Conservation (phyloP, 495 filamentous ascomycete genomes). For the Podospora appendiculata region DNA sequence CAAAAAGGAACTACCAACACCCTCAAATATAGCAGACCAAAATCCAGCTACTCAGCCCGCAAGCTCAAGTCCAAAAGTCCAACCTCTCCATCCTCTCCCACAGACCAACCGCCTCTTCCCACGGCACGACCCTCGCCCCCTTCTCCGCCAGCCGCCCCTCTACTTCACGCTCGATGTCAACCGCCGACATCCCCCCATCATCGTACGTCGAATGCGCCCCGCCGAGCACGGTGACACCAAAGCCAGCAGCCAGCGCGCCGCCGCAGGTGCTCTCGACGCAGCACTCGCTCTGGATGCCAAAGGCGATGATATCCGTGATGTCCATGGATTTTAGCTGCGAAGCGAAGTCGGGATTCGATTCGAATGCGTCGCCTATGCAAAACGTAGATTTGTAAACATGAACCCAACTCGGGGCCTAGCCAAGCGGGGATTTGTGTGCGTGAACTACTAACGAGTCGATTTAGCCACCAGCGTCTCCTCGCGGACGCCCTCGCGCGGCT, state of each 20-base stretch:
- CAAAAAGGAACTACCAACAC: too few relatives aligned
- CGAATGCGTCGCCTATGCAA: slow-evolving; percentile 21
- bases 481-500: slow-evolving; percentile 4
- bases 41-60: too few relatives aligned
- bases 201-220: slow-evolving; percentile 32
- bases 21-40: too few relatives aligned
- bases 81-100: not conserved
- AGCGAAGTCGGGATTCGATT: slow-evolving; percentile 22
- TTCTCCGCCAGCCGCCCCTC: slow-evolving; percentile 11
- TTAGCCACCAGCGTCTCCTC: slow-evolving; percentile 18
- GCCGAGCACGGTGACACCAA: slow-evolving; percentile 18
- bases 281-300: slow-evolving; percentile 29
- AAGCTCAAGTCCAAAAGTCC: too few relatives aligned
- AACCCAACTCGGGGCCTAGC: too few relatives aligned
- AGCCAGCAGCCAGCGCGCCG: slow-evolving; percentile 21
- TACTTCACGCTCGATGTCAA: slow-evolving; percentile 23
- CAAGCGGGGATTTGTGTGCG: too few relatives aligned
- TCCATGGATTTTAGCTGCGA: slow-evolving; percentile 5
- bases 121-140: slow-evolving; percentile 14
- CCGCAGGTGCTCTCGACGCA: slow-evolving; percentile 22
- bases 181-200: slow-evolving; percentile 9
- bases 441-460: slow-evolving; percentile 14
- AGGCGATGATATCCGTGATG: slow-evolving; percentile 15
- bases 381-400: not conserved
- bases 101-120: slow-evolving; percentile 12